phyloP scores from a whole-genome alignment of 176 grass and related monocot genomes.

The Eleusine coracana region DNA sequence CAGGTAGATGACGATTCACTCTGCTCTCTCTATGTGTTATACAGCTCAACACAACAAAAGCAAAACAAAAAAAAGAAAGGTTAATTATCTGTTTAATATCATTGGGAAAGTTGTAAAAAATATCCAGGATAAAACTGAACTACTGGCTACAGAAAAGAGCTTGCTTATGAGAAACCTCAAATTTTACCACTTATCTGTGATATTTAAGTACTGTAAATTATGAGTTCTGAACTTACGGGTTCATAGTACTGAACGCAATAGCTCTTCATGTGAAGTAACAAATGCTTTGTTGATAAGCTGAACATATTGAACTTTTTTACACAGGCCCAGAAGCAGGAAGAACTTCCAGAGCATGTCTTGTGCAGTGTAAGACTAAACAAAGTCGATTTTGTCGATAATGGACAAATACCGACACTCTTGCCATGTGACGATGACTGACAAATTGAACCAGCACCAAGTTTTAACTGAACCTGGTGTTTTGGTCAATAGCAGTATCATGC shows the following conservation, averaged over 20 bases:
- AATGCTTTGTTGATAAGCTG: conserved; percentile 18
- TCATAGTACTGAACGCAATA: not conserved
- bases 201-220: not conserved
- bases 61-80: not conserved
- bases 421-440: conserved; percentile 61
- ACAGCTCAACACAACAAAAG: not conserved
- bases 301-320: conserved; percentile 36
- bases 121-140: conserved; percentile 6
- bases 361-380: conserved; percentile 91
- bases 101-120: not conserved
- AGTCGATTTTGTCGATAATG: conserved; percentile 70
- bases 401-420: conserved; percentile 85
- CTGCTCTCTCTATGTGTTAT: not conserved
- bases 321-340: conserved; percentile 98
- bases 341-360: conserved; percentile 89
- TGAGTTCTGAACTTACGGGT: not conserved
- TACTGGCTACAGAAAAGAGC: not conserved
- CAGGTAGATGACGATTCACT: conserved; percentile 60
- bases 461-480: conserved; percentile 30
- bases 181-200: not conserved
- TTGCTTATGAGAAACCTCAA: not conserved
- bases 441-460: conserved; percentile 15
- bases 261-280: conserved; percentile 3
- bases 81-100: not conserved
- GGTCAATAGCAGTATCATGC: conserved; percentile 17